Conservation (phyloP, 768 basidiomycete genomes). For the Lactarius hengduanensis region DNA sequence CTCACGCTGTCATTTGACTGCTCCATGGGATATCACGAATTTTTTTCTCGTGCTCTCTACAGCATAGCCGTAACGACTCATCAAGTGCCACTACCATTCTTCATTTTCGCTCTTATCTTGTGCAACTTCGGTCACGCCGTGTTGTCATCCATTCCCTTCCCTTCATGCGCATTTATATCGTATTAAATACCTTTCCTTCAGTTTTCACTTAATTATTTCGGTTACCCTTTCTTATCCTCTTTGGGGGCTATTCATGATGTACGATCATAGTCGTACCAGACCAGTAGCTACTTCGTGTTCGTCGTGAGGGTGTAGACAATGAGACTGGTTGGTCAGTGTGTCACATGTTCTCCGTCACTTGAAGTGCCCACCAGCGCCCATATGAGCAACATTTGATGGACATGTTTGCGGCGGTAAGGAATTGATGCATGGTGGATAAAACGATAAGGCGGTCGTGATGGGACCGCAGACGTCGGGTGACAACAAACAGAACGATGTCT, state of each 20-base stretch:
- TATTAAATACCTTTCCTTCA: constrained; percentile 10
- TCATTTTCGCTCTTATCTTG: constrained; percentile 4
- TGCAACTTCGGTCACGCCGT: constrained; percentile 7
- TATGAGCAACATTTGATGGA: not conserved
- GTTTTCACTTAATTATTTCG: constrained; percentile 13
- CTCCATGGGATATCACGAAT: not conserved
- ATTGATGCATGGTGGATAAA: not conserved
- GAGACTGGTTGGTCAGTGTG: constrained; percentile 18
- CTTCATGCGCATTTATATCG: constrained; percentile 27
- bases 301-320: constrained; percentile 29
- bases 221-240: constrained; percentile 11
- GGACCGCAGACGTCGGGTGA: not conserved
- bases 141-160: constrained; percentile 3
- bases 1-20: constrained; percentile 22
- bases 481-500: not conserved
- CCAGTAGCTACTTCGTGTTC: constrained; percentile 9
- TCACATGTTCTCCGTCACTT: not conserved
- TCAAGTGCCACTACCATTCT: not conserved
- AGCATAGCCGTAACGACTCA: constrained; percentile 13
- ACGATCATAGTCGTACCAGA: constrained; percentile 18
- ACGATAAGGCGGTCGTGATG: not conserved
- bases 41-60: not conserved
- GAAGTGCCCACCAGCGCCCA: not conserved
- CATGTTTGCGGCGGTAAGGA: not conserved
- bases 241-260: constrained; percentile 37